phyloP scores from a whole-genome alignment of 75 land plant genomes.

The Larix kaempferi region DNA sequence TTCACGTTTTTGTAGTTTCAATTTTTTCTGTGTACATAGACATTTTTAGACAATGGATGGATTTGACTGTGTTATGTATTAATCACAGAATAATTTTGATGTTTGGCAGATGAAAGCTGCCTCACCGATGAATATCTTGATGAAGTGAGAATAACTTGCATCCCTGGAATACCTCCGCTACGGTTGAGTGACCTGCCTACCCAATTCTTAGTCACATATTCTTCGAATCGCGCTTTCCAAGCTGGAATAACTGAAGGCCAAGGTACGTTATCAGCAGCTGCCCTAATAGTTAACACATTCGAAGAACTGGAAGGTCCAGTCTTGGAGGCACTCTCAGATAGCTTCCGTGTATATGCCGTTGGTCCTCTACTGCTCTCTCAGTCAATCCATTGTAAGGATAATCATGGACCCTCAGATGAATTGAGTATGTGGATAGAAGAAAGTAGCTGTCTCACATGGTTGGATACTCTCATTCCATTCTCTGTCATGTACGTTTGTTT shows the following conservation, averaged over 20 bases:
- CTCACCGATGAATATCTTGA: no score
- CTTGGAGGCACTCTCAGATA: constrained; percentile 2
- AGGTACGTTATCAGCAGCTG: background rate
- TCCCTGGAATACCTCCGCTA: no score
- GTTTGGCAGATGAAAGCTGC: no score
- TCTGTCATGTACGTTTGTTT: constrained; percentile 43
- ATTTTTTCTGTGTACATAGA: no score
- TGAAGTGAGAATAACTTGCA: no score
- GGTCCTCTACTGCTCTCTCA: constrained; percentile 12
- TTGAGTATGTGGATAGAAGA: background rate
- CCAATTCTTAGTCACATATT: no score
- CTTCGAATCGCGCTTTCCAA: no score
- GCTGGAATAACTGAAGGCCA: background rate
- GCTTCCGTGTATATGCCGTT: background rate
- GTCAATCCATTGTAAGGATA: background rate
- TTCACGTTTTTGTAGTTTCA: no score
- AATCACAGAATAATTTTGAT: no score
- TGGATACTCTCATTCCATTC: constrained; percentile 19
- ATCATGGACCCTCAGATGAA: constrained; percentile 1
- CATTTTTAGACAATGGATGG: no score
- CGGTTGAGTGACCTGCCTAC: no score
- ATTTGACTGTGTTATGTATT: no score
- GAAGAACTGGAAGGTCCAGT: constrained; percentile 16
- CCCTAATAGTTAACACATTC: constrained; percentile 11
- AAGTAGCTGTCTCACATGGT: constrained; percentile 29